These are phyloP conservation scores for Peronospora belbahrii DNA, from an alignment of 352 stramenopile species.

Conservation along the genomic window DNA sequence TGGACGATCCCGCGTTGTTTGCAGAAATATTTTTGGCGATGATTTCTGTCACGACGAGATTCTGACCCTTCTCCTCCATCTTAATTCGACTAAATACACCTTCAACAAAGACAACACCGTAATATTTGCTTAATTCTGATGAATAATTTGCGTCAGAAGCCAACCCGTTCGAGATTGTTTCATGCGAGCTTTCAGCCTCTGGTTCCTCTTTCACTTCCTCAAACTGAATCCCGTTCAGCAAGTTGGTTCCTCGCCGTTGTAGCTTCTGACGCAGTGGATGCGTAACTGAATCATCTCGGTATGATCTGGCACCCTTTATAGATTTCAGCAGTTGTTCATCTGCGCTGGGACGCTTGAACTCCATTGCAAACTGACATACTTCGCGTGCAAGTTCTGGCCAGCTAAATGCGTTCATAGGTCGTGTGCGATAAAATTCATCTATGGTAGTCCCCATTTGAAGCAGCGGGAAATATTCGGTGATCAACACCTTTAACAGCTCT, in stretches of 20 bases:
- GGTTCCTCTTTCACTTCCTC: conserved; percentile 32
- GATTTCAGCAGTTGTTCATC: conserved; percentile 72
- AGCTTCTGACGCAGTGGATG: conserved; percentile 42
- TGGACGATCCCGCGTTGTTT: conserved; percentile 6
- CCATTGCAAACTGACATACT: conserved; percentile 66
- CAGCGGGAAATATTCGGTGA: conserved; percentile 59
- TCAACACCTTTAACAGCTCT: conserved; percentile 40
- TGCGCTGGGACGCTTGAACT: conserved; percentile 53
- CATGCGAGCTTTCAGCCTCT: conserved; percentile 7
- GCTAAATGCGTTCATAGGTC: conserved; percentile 67
- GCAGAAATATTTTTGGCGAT: conserved; percentile 4
- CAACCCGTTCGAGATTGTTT: conserved; percentile 10
- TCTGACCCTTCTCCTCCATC: conserved; percentile 29
- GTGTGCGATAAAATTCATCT: conserved; percentile 64
- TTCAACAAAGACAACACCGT: conserved; percentile 41
- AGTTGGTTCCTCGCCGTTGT: conserved; percentile 27
- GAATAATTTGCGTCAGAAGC: conserved; percentile 10
- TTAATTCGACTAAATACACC: conserved; percentile 33
- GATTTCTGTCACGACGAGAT: conserved; percentile 39
- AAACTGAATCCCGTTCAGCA: conserved; percentile 48
- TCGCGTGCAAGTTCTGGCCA: conserved; percentile 77
- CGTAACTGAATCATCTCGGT: conserved; percentile 58
- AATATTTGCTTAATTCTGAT: conserved; percentile 25
- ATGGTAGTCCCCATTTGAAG: conserved; percentile 61
- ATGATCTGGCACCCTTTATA: conserved; percentile 67